Percentiles rank a stretch among this genome's conserved stretches.
Conservation (phyloP, 2,329 filamentous ascomycete genomes). For the Aurifilum marmelostoma region DNA sequence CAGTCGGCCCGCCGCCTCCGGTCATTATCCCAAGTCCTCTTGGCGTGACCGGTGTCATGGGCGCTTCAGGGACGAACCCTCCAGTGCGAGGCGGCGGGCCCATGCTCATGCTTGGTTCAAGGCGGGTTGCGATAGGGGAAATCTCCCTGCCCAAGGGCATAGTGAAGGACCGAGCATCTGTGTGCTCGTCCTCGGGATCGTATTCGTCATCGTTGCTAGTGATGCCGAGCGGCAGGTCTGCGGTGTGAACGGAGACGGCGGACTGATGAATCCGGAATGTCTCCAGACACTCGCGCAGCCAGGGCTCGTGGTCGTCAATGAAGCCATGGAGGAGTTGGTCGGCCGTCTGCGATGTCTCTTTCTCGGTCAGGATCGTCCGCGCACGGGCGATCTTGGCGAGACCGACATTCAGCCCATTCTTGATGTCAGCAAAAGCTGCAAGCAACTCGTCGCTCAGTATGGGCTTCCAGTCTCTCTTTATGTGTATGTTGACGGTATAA, state of each 20-base stretch:
- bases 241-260: background rate
- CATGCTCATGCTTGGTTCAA: background rate
- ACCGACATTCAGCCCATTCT: background rate
- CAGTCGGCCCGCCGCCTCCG: background rate
- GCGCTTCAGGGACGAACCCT: background rate
- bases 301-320: background rate
- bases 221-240: background rate
- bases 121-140: background rate
- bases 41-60: background rate
- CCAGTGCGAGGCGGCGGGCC: background rate
- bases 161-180: slow-evolving; percentile 1
- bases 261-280: background rate
- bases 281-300: background rate
- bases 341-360: background rate
- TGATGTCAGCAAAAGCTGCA: background rate
- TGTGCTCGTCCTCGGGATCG: background rate
- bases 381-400: background rate
- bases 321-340: background rate
- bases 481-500: background rate
- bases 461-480: background rate
- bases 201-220: background rate
- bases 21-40: background rate
- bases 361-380: background rate
- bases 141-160: background rate
- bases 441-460: background rate